These are phyloP conservation scores for Plasmodium billcollinsi DNA, from an alignment of 169 alveolate genomes.

Conservation along the genomic window DNA sequence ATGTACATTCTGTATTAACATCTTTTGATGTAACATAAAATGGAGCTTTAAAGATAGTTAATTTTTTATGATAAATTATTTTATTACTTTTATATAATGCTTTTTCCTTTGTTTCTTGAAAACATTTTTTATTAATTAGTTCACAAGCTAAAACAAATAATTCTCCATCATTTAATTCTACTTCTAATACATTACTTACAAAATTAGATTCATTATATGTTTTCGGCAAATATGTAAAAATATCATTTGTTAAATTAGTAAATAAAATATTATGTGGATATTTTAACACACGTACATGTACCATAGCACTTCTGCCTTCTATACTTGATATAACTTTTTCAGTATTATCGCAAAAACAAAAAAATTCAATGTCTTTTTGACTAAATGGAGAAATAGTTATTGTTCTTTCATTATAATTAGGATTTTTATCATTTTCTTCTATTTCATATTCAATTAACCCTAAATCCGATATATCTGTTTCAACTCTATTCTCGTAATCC, in stretches of 20 bases:
- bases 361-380: conserved; percentile 45
- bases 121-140: conserved; percentile 42
- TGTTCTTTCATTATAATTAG: conserved; percentile 23
- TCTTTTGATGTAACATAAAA: conserved; percentile 16
- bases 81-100: conserved; percentile 46
- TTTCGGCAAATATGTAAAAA: conserved; percentile 17
- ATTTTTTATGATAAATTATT: conserved; percentile 39
- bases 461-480: conserved; percentile 11
- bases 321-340: conserved; percentile 35
- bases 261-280: conserved; percentile 54
- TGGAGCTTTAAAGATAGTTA: conserved; percentile 63
- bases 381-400: conserved; percentile 60
- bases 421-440: conserved; percentile 17
- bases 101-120: conserved; percentile 8
- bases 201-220: background rate
- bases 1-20: conserved; percentile 24
- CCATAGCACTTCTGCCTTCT: conserved; percentile 59
- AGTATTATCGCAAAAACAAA: conserved; percentile 55
- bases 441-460: conserved; percentile 55
- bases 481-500: conserved; percentile 19
- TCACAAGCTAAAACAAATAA: conserved; percentile 52
- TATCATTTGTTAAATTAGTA: conserved; percentile 33
- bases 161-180: conserved; percentile 36
- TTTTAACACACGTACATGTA: conserved; percentile 39
- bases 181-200: conserved; percentile 4